phyloP scores from a whole-genome alignment of 2,329 filamentous ascomycete species.

The Aspergillus eucalypticola region DNA sequence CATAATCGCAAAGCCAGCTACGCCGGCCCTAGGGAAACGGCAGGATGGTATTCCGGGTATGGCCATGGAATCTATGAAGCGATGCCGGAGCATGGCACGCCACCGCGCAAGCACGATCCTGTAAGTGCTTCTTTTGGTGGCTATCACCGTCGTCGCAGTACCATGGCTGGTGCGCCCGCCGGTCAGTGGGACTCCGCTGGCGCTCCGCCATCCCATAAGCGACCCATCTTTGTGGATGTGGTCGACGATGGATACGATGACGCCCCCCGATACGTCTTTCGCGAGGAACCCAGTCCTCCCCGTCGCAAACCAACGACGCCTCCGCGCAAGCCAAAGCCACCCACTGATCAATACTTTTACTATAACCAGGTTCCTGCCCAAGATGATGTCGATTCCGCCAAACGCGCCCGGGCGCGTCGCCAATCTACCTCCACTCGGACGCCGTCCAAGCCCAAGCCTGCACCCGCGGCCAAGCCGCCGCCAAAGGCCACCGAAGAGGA shows the following conservation, averaged over 20 bases:
- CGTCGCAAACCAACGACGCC: constrained; percentile 34
- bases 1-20: constrained; percentile 62
- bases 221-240: constrained; percentile 59
- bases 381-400: constrained; percentile 55
- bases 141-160: constrained; percentile 49
- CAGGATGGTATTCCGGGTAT: constrained; percentile 48
- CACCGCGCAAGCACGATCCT: constrained; percentile 61
- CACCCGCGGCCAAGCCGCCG: constrained; percentile 37
- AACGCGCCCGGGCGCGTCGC: constrained; percentile 54
- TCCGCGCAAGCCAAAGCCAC: constrained; percentile 44
- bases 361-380: constrained; percentile 56
- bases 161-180: constrained; percentile 45
- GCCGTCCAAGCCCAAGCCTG: constrained; percentile 44
- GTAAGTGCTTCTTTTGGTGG: constrained; percentile 63
- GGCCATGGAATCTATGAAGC: constrained; percentile 50
- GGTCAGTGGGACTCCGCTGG: constrained; percentile 21
- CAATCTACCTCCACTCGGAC: constrained; percentile 55
- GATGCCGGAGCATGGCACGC: constrained; percentile 52
- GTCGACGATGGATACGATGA: constrained; percentile 57
- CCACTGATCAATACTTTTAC: constrained; percentile 55
- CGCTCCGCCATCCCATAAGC: constrained; percentile 44
- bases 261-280: constrained; percentile 47
- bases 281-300: constrained; percentile 42
- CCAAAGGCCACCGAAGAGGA: constrained; percentile 66
- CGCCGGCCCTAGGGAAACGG: constrained; percentile 45